Evolutionary conservation across 306 rosid genomes (phyloP), one percentile per base, ranked within the genome.

Genomic region (Hippophae rhamnoides): DNA sequence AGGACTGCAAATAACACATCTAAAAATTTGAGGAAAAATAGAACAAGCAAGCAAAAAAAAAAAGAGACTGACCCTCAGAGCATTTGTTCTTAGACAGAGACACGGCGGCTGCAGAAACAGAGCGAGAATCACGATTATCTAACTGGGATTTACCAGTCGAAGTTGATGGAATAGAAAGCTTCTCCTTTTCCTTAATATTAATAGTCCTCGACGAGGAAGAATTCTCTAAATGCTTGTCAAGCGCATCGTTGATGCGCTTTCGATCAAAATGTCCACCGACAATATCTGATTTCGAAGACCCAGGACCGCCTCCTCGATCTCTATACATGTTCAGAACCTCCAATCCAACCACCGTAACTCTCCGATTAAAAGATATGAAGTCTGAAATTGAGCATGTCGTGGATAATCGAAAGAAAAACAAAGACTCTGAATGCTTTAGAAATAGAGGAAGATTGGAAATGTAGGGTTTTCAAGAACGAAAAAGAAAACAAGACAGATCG

Each of bases 221-320:
- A 67, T 81, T 81, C 81, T 78, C 86, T 49, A 81, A 72, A 26
- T 81, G 86, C 72, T 81, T 81, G 59, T 81, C 86, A 26, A 81
- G 81, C 25, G 83, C 86, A 78, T 81, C 86, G 74, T 78, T 81
- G 79, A 81, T 81, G 67, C 83, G 83, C 83, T 81, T 81, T 12
- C 86, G 86, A 74, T 81, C 83, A 47, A 71, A 64, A 18, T 78
- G 56, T 14, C 81, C 80, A 13, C 78, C 83, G 5, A 72, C 78
- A 54, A 78, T 70, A 64, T 81, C 86, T 64, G 81, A 68, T 64
- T 79, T 81, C 56, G 86, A 78, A 13, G 81, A 81, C 52, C 78
- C 84, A 48, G 64, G 78, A 50, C 49, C 57, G 38, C 38, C 38
- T 13, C 76, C 86, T 51, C 86, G 86, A 45, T 77, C 86, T 52